These are phyloP conservation scores for Neovahlkampfia damariscottae DNA, from an alignment of 78 protist genomes.

Conservation along the genomic window DNA sequence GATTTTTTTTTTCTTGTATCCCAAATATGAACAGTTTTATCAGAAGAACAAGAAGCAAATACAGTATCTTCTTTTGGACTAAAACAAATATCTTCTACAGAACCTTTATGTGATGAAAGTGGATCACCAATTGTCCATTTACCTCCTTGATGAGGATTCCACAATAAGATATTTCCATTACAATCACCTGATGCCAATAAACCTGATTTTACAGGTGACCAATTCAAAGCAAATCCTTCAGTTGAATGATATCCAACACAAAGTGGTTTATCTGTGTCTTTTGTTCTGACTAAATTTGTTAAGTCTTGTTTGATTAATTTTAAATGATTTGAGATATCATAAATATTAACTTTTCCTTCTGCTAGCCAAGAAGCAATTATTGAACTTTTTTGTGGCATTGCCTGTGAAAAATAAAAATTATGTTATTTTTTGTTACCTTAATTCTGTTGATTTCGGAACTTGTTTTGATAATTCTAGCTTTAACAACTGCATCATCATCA, in stretches of 20 bases:
- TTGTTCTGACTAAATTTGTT: not conserved
- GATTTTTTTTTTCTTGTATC: not conserved
- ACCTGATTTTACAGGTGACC: slow-evolving; percentile 56
- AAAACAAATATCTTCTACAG: slow-evolving; percentile 87
- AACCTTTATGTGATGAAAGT: not conserved
- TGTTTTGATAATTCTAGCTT: slow-evolving; percentile 30
- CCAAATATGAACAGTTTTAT: not conserved
- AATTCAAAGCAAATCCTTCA: slow-evolving; percentile 86
- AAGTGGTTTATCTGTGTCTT: not conserved
- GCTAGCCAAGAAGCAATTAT: slow-evolving; percentile 74
- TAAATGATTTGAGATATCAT: slow-evolving; percentile 28
- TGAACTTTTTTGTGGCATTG: slow-evolving; percentile 66
- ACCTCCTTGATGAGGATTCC: slow-evolving; percentile 19
- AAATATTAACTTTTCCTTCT: slow-evolving; percentile 45
- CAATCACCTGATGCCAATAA: slow-evolving; percentile 71
- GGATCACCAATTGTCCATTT: not conserved
- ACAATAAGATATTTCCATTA: slow-evolving; percentile 22
- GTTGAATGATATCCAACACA: not conserved
- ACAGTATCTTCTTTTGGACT: slow-evolving; percentile 62
- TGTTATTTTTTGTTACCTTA: no score
- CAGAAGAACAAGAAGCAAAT: not conserved
- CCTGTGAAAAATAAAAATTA: no score
- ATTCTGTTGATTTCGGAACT: slow-evolving; percentile 70
- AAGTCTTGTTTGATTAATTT: no score
- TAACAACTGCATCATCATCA: slow-evolving; percentile 31